phyloP scores from a whole-genome alignment of 441 rosid genomes.

The Arabidopsis hybrid region DNA sequence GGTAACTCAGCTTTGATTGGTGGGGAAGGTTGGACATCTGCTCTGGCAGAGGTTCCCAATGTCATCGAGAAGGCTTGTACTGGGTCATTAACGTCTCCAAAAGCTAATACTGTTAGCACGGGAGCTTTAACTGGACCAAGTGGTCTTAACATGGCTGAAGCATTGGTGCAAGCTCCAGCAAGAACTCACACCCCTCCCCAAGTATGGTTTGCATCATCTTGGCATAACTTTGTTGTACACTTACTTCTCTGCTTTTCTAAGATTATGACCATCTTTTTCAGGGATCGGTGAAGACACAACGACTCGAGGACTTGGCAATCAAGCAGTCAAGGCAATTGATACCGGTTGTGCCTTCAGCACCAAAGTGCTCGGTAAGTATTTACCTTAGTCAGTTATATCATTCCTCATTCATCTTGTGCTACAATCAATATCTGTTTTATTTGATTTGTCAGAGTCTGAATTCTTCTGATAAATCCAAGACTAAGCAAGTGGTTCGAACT shows the following conservation, averaged over 20 bases:
- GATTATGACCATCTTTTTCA: constrained; percentile 32
- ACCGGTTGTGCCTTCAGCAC: constrained; percentile 81
- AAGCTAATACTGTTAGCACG: constrained; percentile 36
- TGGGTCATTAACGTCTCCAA: constrained; percentile 32
- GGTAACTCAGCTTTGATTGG: constrained; percentile 63
- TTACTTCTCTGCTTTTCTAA: constrained; percentile 33
- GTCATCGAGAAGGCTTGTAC: constrained; percentile 55
- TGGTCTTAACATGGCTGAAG: constrained; percentile 95
- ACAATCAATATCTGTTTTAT: constrained; percentile 2
- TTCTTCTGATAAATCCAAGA: constrained; percentile 57
- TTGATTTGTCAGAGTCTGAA: constrained; percentile 43
- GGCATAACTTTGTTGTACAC: constrained; percentile 10
- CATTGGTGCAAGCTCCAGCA: constrained; percentile 78
- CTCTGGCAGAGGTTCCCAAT: constrained; percentile 82
- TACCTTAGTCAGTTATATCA: background rate
- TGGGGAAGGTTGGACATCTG: constrained; percentile 92
- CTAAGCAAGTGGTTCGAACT: constrained; percentile 54
- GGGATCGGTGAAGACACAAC: constrained; percentile 78
- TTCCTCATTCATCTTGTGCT: background rate
- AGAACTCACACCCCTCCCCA: constrained; percentile 65
- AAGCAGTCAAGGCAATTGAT: constrained; percentile 88
- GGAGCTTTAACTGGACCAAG: constrained; percentile 45
- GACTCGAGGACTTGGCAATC: constrained; percentile 81
- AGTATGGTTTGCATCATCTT: constrained; percentile 51
- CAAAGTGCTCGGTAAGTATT: constrained; percentile 79